These are phyloP conservation scores for Epichloe typhina DNA, from an alignment of 2,329 filamentous ascomycete genomes.

Conservation along the genomic window DNA sequence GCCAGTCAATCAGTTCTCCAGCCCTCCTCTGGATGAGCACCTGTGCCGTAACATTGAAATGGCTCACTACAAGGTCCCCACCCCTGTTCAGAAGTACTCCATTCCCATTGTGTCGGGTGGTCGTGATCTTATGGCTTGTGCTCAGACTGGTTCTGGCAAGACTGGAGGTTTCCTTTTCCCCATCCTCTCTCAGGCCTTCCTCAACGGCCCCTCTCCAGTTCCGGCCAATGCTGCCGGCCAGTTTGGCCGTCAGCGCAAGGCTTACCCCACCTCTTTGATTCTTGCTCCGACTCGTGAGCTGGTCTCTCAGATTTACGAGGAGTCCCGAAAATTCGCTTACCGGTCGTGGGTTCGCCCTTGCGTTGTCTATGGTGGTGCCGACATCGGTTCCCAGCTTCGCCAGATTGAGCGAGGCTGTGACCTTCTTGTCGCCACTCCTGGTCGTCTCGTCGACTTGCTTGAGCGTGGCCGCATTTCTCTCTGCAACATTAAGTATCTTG, in stretches of 20 bases:
- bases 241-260: conserved; percentile 92
- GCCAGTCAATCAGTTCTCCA: conserved; percentile 78
- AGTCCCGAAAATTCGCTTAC: conserved; percentile 96
- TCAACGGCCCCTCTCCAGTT: conserved; percentile 64
- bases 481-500: conserved; percentile 96
- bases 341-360: conserved; percentile 97
- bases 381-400: conserved; percentile 94
- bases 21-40: conserved; percentile 91
- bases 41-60: conserved; percentile 86
- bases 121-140: conserved; percentile 98
- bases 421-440: conserved; percentile 90
- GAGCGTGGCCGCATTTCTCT: conserved; percentile 97
- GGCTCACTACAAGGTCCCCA: conserved; percentile 88
- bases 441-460: conserved; percentile 93
- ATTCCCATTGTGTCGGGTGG: conserved; percentile 98
- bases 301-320: conserved; percentile 96
- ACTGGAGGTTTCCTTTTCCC: conserved; percentile 99
- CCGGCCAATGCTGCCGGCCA: conserved; percentile 53
- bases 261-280: conserved; percentile 90
- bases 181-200: conserved; percentile 94
- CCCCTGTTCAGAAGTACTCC: conserved; percentile 97
- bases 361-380: conserved; percentile 97
- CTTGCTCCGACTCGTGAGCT: conserved; percentile 95
- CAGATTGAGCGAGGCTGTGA: conserved; percentile 97
- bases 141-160: conserved; percentile 99